Conservation (phyloP, 108 stramenopile species). For the Nannochloropsis salina region DNA sequence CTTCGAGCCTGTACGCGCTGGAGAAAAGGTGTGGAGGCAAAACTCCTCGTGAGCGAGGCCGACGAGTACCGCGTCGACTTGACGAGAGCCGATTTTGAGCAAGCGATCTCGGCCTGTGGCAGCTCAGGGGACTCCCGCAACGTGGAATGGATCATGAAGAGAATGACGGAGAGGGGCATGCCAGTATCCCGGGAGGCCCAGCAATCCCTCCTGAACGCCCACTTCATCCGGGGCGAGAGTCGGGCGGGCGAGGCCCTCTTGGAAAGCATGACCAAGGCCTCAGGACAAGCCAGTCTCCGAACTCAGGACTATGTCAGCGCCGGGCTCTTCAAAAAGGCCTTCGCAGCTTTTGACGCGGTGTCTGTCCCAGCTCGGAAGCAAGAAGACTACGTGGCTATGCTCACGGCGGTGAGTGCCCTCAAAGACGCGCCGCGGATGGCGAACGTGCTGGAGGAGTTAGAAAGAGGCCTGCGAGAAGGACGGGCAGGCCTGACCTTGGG, state of each 20-base stretch:
- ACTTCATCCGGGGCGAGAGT: background rate
- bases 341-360: background rate
- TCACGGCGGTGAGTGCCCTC: background rate
- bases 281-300: background rate
- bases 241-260: background rate
- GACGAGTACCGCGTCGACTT: background rate
- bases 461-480: background rate
- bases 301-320: background rate
- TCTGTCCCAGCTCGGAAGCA: background rate
- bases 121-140: background rate
- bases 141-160: background rate
- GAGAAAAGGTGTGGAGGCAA: background rate
- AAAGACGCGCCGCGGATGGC: background rate
- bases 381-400: conserved; percentile 19
- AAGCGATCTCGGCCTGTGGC: background rate
- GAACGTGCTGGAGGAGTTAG: background rate
- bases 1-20: background rate
- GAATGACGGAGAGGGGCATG: background rate
- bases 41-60: background rate
- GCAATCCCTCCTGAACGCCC: background rate
- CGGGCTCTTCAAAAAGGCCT: background rate
- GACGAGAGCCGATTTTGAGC: background rate
- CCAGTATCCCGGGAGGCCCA: background rate
- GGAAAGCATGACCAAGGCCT: background rate
- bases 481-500: background rate